Conservation (phyloP, 371 early-diverging fungal genomes). For the Chytridium lagenaria region DNA sequence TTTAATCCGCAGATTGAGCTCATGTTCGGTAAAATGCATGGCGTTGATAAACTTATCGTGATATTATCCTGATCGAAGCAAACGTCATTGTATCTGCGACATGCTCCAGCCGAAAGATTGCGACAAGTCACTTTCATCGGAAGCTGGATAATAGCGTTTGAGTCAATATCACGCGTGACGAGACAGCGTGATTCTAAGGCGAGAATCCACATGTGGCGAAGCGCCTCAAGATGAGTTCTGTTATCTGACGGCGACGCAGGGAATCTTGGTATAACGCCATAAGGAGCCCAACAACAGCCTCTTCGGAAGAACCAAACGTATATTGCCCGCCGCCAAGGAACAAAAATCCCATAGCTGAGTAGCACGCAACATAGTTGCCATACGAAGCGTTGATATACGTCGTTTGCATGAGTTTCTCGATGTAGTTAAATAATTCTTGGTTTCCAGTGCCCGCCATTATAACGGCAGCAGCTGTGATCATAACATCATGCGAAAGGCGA, state of each 20-base stretch:
- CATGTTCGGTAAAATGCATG: background rate
- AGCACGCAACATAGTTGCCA: constrained; percentile 82
- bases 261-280: constrained; percentile 78
- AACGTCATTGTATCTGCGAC: background rate
- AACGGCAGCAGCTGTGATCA: constrained; percentile 69
- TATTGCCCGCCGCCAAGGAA: constrained; percentile 79
- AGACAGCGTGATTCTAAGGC: constrained; percentile 80
- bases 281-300: constrained; percentile 73
- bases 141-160: background rate
- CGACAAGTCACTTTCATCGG: background rate
- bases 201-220: constrained; percentile 88
- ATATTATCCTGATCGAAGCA: background rate
- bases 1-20: background rate
- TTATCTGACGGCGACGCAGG: constrained; percentile 74
- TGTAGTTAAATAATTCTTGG: constrained; percentile 58
- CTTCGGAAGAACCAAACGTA: constrained; percentile 72
- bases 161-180: constrained; percentile 68
- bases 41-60: background rate
- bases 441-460: constrained; percentile 87
- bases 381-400: constrained; percentile 54
- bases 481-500: constrained; percentile 69
- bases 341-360: constrained; percentile 84
- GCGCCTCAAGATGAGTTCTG: constrained; percentile 74
- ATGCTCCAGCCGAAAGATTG: background rate
- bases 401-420: constrained; percentile 65